phyloP scores from a whole-genome alignment of 2,329 filamentous ascomycete species.

The Didymella glomerata region DNA sequence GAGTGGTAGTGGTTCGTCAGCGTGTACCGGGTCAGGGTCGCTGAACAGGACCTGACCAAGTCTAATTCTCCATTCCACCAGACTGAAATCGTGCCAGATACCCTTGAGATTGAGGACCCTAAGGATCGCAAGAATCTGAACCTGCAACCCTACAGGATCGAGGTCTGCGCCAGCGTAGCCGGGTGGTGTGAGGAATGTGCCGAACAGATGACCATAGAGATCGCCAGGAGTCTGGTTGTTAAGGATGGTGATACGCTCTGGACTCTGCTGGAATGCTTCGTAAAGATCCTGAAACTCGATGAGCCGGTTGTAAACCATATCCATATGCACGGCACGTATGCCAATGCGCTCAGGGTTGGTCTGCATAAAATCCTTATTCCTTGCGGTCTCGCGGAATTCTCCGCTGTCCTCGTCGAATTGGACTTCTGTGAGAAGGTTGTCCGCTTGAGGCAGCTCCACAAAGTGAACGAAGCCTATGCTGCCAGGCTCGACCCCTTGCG shows the following conservation, averaged over 20 bases:
- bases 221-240: conserved; percentile 62
- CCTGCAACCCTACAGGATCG: conserved; percentile 68
- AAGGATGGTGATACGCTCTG: conserved; percentile 61
- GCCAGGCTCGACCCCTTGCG: conserved; percentile 75
- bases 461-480: conserved; percentile 75
- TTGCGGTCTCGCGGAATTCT: conserved; percentile 35
- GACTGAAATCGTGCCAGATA: conserved; percentile 77
- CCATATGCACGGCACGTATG: conserved; percentile 47
- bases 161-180: conserved; percentile 54
- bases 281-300: conserved; percentile 61
- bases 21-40: conserved; percentile 32
- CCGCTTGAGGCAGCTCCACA: conserved; percentile 70
- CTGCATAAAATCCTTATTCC: conserved; percentile 58
- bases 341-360: conserved; percentile 50
- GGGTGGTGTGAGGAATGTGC: conserved; percentile 54
- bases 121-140: conserved; percentile 74
- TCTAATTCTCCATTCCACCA: conserved; percentile 77
- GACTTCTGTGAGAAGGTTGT: conserved; percentile 63
- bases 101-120: conserved; percentile 70
- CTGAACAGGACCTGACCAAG: conserved; percentile 78
- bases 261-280: conserved; percentile 62
- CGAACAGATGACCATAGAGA: conserved; percentile 56
- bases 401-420: conserved; percentile 24
- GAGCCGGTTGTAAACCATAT: conserved; percentile 47
- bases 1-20: conserved; percentile 33